phyloP scores from a whole-genome alignment of 179 eudicot species.

The Dionaea muscipula region DNA sequence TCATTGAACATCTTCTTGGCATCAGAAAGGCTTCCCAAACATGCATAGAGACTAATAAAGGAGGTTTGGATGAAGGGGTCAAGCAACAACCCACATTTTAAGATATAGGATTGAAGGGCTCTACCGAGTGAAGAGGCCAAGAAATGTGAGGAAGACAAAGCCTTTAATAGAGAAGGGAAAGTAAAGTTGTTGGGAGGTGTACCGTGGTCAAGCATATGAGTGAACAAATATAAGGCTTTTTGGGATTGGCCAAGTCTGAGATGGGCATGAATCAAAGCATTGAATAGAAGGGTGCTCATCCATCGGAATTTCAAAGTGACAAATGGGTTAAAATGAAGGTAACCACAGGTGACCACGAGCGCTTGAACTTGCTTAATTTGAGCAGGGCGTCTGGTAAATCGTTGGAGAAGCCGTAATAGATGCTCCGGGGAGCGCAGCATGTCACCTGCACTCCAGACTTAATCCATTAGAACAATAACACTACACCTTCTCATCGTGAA shows the following conservation, averaged over 20 bases:
- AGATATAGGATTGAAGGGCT: conserved; percentile 29
- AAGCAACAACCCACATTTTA: conserved; percentile 24
- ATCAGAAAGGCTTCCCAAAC: conserved; percentile 15
- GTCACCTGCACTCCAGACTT: background rate
- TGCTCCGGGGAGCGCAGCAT: conserved; percentile 25
- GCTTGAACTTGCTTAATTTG: conserved; percentile 38
- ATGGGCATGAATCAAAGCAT: conserved; percentile 40
- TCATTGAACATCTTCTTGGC: conserved; percentile 37
- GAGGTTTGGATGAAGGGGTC: conserved; percentile 43
- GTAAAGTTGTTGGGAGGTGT: conserved; percentile 43
- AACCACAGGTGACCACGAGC: conserved; percentile 28
- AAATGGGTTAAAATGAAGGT: conserved; percentile 23
- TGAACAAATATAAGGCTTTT: conserved; percentile 25
- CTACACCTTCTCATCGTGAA: too few relatives aligned
- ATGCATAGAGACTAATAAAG: conserved; percentile 24
- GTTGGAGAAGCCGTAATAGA: conserved; percentile 37
- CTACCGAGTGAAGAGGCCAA: conserved; percentile 12
- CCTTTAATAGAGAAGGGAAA: conserved; percentile 42
- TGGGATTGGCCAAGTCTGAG: conserved; percentile 21
- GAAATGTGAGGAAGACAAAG: conserved; percentile 17
- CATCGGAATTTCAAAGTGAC: conserved; percentile 19
- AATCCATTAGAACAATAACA: too few relatives aligned
- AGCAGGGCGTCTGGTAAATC: conserved; percentile 12
- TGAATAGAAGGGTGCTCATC: conserved; percentile 48
- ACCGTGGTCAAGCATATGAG: conserved; percentile 33